These are phyloP conservation scores for Lentinula raphanica DNA, from an alignment of 768 basidiomycete genomes.

Conservation along the genomic window DNA sequence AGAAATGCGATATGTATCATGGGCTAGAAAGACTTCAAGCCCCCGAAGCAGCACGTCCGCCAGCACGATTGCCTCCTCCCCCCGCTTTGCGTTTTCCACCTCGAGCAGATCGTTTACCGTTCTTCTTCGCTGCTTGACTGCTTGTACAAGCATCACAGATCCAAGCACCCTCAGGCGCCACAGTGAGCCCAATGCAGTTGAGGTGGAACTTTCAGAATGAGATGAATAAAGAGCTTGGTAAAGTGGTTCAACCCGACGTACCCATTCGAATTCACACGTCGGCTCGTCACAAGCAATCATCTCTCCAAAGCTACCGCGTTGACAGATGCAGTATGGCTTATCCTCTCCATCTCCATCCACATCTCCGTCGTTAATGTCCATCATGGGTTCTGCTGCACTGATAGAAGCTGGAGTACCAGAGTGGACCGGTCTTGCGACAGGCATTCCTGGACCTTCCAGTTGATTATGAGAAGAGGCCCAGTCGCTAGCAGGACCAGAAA, in stretches of 20 bases:
- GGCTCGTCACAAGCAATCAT: slow-evolving; percentile 92
- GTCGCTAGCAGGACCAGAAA: slow-evolving; percentile 32
- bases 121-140: slow-evolving; percentile 49
- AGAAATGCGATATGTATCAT: too few species aligned
- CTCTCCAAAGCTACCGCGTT: slow-evolving; percentile 81
- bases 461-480: slow-evolving; percentile 50
- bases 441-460: slow-evolving; percentile 77
- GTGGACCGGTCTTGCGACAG: slow-evolving; percentile 39
- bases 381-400: slow-evolving; percentile 11
- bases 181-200: slow-evolving; percentile 61
- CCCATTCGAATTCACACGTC: slow-evolving; percentile 86
- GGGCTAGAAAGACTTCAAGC: too few species aligned
- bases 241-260: slow-evolving; percentile 36
- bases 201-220: slow-evolving; percentile 66
- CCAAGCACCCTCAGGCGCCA: slow-evolving; percentile 69
- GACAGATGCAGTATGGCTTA: slow-evolving; percentile 79
- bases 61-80: slow-evolving; percentile 5
- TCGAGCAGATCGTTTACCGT: slow-evolving; percentile 45
- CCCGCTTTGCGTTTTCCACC: slow-evolving; percentile 46
- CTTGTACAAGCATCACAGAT: slow-evolving; percentile 64
- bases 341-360: slow-evolving; percentile 57
- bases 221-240: slow-evolving; percentile 7
- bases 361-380: slow-evolving; percentile 45
- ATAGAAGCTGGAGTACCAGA: neutral
- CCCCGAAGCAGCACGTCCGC: slow-evolving; percentile 1